Evolutionary conservation across 495 filamentous ascomycete species (phyloP), one percentile per base, ranked within the genome.

Genomic region (Daldinia bambusicola): DNA sequence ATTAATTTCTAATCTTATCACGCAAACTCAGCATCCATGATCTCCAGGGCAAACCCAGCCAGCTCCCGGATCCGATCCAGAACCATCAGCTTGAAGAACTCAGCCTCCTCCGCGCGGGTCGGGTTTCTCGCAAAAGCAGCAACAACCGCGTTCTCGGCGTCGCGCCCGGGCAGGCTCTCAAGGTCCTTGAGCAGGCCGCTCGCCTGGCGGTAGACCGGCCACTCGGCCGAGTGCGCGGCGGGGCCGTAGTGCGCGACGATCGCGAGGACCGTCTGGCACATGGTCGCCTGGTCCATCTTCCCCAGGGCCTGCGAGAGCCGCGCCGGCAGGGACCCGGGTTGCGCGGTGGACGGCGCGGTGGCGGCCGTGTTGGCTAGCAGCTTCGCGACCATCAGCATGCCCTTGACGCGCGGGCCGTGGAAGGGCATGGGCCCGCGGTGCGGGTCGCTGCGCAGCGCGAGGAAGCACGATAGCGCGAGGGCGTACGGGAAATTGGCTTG

Each of bases 371-470:
- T 64, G 26, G 78, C 65, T 18, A 84, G 40, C 32, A 83, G 59
- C 45, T 81, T 81, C 18, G 77, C 77, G n/a, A 83, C 63, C 50
- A 75, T 68, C 55, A 82, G 52, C n/a, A 82, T 30, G 7, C 75
- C 73, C 68, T 81, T 82, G 16, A 84, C 63, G 40, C 83, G 61
- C 41, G 66, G 76, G 0, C 67, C 73, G 51, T 56, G 61, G 59
- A 84, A 85, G 1, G 83, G 82, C 48, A 77, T 76, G 0, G 79
- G 74, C 2, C 45, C 22, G 58, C 72, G 77, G 66, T 78, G 77
- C 2, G 82, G 80, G 3, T 81, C 79, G 68, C 76, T 73, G 22
- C 75, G 58, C n/a, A 75, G 66, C 18, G 76, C 75, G 7, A 81
- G 45, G 43, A 84, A 82, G 58, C 81, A 80, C 2, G 75, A 37